Base-by-base conservation (phyloP, 768 basidiomycete genomes). In the Podaxis rugospora region DNA sequence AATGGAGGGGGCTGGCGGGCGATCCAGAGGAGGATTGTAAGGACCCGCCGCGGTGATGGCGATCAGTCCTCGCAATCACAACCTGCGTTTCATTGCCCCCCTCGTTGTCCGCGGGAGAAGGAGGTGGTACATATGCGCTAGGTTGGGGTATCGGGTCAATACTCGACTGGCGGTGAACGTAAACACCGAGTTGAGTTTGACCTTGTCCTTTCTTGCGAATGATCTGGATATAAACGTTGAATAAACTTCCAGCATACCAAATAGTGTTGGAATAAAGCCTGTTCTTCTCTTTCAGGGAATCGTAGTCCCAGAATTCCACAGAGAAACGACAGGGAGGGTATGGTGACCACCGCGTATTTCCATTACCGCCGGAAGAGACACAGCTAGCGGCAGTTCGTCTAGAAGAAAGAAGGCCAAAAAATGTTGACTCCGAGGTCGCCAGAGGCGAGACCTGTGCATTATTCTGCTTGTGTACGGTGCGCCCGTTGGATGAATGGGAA, bases 251-350 rank as follows among this genome's bases (percentile, higher is more conserved):
- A 1, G 90, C 93, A 69, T 94, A 92, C 85, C 92, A 95, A 56
- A 95, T 80, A 2, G 94, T 97, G 57, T 87, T 85, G 6, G 90
- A 92, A 71, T 95, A 87, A 54, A 92, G 72, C 14, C 93, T 80
- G 54, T 86, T 85, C 74, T 95, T 96, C 75, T 96, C 94, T 61
- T 87, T 88, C 40, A 97, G 79, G 36, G 79, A 74, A 62, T 90
- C 88, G 18, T 93, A 81, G 67, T 90, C 89, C 89, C 91, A 95
- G 69, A 96, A 96, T 72, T 96, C 94, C 55, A 93, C 91, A 7
- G 85, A 84, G 69, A 96, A 93, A 21, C 94, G 83, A 73, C 80
- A 90, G 0, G 95, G 95, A 49, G 89, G 86, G 67, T 85, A 84
- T n/a, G 82, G 77, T 0, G 87, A 82, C 87, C 88, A 92, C 36